These are phyloP conservation scores for Orbilia brochopaga DNA, from an alignment of 2,329 filamentous ascomycete genomes.

Conservation along the genomic window DNA sequence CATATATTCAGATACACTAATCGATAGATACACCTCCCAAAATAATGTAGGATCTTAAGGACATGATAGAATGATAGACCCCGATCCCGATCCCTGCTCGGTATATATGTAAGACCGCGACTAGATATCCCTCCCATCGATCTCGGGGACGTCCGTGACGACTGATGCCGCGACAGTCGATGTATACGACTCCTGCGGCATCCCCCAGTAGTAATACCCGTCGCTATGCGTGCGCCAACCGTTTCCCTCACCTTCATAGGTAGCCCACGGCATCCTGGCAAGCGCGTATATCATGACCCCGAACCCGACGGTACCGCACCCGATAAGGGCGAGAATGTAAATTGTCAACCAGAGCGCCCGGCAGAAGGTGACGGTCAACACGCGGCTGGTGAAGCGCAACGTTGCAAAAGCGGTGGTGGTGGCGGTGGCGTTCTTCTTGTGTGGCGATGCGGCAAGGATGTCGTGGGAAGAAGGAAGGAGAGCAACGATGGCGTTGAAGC, in stretches of 20 bases:
- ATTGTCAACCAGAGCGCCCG: conserved; percentile 29
- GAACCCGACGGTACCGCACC: conserved; percentile 28
- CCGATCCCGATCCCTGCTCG: too few relatives aligned
- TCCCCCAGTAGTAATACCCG: conserved; percentile 41
- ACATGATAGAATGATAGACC: too few relatives aligned
- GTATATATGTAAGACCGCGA: too few relatives aligned
- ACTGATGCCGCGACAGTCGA: conserved; percentile 27
- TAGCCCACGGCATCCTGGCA: conserved; percentile 29
- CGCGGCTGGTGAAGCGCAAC: conserved; percentile 19
- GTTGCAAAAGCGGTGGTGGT: conserved; percentile 37
- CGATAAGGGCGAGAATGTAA: conserved; percentile 26
- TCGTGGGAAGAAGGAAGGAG: conserved; percentile 35
- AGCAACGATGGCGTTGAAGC: conserved; percentile 23
- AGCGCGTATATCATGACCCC: conserved; percentile 20
- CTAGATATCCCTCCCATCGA: conserved; percentile 32
- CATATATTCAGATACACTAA: too few relatives aligned
- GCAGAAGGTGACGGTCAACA: conserved; percentile 25
- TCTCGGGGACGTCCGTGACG: conserved; percentile 28
- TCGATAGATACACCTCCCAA: too few relatives aligned
- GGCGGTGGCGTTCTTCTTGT: conserved; percentile 38
- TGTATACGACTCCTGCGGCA: conserved; percentile 30
- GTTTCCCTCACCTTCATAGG: conserved; percentile 21
- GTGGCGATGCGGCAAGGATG: conserved; percentile 35
- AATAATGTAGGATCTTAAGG: too few relatives aligned
- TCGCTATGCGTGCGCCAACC: conserved; percentile 32